Conservation (phyloP, 106 monocot genomes). For the Phalaenopsis aphrodite region DNA sequence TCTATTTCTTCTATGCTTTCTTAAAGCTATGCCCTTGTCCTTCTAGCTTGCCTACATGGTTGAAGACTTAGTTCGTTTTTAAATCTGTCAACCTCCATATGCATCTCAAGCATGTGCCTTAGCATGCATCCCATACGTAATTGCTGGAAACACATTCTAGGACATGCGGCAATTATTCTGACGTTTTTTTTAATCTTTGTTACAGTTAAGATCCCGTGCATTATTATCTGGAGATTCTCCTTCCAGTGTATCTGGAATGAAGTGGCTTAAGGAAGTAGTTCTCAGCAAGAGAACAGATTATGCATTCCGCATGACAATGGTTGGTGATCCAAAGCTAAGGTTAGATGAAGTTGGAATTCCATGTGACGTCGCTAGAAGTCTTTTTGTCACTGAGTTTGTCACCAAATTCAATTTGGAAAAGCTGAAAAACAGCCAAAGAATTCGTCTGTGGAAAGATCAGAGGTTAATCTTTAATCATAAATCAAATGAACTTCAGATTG, state of each 20-base stretch:
- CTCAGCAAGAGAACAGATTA: constrained; percentile 74
- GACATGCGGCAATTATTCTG: not conserved
- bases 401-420: constrained; percentile 43
- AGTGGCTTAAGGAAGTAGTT: constrained; percentile 75
- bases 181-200: not conserved
- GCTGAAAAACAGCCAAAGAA: constrained; percentile 16
- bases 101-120: not conserved
- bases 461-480: constrained; percentile 23
- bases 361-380: constrained; percentile 28
- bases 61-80: not conserved
- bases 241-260: constrained; percentile 37
- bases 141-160: not conserved
- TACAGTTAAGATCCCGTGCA: constrained; percentile 38
- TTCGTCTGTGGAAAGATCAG: constrained; percentile 30
- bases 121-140: not conserved
- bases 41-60: not conserved
- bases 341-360: constrained; percentile 79
- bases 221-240: constrained; percentile 20
- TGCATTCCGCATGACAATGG: constrained; percentile 66
- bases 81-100: not conserved
- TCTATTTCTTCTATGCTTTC: not conserved
- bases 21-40: not conserved
- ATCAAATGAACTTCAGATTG: constrained; percentile 38
- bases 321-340: constrained; percentile 80
- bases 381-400: constrained; percentile 44